phyloP scores from a whole-genome alignment of 768 basidiomycete genomes.

The Rhizopogon vesiculosus region DNA sequence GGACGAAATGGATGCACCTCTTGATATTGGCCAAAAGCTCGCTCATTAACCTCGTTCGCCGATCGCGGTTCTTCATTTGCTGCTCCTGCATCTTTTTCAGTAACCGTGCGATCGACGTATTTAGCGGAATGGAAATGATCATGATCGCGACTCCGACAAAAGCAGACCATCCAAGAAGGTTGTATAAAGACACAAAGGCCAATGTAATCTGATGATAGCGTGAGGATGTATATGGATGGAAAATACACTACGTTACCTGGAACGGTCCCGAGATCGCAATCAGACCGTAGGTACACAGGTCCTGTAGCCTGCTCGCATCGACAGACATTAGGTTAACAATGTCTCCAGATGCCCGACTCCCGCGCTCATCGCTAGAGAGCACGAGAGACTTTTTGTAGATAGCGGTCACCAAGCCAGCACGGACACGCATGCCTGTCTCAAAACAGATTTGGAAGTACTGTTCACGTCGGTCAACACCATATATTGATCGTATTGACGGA shows the following conservation, averaged over 20 bases:
- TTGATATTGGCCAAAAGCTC: conserved; percentile 92
- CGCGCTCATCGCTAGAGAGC: conserved; percentile 81
- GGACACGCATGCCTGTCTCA: conserved; percentile 90
- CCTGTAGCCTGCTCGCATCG: conserved; percentile 74
- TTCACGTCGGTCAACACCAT: neutral
- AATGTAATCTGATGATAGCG: conserved; percentile 55
- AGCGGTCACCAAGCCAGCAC: conserved; percentile 78
- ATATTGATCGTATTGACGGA: neutral
- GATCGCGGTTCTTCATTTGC: conserved; percentile 93
- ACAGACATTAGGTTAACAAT: conserved; percentile 95
- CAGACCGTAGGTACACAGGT: conserved; percentile 77
- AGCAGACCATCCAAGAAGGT: conserved; percentile 86
- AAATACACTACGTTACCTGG: conserved; percentile 46
- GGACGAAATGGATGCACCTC: conserved; percentile 36
- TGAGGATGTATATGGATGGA: neutral
- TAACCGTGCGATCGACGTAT: conserved; percentile 64
- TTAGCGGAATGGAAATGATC: conserved; percentile 76
- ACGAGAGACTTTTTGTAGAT: conserved; percentile 87
- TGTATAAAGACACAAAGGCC: conserved; percentile 87
- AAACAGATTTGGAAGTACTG: conserved; percentile 85
- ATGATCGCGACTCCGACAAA: conserved; percentile 89
- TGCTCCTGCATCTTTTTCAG: conserved; percentile 74
- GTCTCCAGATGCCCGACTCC: conserved; percentile 73
- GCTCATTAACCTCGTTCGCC: conserved; percentile 82
- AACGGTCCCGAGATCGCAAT: conserved; percentile 84